A percentile compares a stretch with the other conserved stretches of the same genome.
These are phyloP conservation scores for Trametes polyzona DNA, from an alignment of 1,284 basidiomycete species.

Conservation along the genomic window DNA sequence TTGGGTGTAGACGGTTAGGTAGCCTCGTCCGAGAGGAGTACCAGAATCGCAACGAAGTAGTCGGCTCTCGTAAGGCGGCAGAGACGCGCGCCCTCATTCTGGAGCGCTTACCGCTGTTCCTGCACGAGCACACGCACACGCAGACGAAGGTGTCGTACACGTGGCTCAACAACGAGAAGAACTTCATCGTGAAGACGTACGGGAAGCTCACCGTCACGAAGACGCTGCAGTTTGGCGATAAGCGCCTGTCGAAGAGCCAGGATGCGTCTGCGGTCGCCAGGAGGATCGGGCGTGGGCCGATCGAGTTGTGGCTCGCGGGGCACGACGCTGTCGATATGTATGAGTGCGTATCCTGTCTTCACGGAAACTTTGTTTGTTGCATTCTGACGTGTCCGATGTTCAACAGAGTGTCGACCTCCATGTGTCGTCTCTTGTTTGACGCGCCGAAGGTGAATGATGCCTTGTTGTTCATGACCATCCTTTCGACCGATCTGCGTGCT, in stretches of 20 bases:
- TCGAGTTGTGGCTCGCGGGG: constrained; percentile 78
- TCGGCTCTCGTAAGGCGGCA: constrained; percentile 48
- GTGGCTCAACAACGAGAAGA: constrained; percentile 73
- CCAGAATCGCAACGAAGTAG: constrained; percentile 58
- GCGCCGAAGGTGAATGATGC: constrained; percentile 81
- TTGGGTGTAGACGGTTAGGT: constrained; percentile 76
- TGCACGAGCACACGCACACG: constrained; percentile 85
- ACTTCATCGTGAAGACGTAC: constrained; percentile 75
- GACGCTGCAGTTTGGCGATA: constrained; percentile 54
- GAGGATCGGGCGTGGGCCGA: constrained; percentile 57
- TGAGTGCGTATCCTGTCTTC: constrained; percentile 55
- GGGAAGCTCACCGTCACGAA: constrained; percentile 66
- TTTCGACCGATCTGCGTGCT: constrained; percentile 87
- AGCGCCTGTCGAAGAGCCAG: constrained; percentile 55
- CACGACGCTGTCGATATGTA: constrained; percentile 87
- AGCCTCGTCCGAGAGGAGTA: constrained; percentile 79
- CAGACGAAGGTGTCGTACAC: constrained; percentile 70
- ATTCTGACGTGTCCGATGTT: no score
- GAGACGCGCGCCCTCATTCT: constrained; percentile 69
- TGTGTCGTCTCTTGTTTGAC: constrained; percentile 79
- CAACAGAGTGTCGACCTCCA: constrained; percentile 75
- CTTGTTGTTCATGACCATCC: constrained; percentile 89
- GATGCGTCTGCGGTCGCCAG: constrained; percentile 81
- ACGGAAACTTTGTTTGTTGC: not conserved
- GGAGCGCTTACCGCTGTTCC: constrained; percentile 90